Evolutionary conservation across 495 filamentous ascomycete species (phyloP).

Genomic region (Penicillium fimorum): DNA sequence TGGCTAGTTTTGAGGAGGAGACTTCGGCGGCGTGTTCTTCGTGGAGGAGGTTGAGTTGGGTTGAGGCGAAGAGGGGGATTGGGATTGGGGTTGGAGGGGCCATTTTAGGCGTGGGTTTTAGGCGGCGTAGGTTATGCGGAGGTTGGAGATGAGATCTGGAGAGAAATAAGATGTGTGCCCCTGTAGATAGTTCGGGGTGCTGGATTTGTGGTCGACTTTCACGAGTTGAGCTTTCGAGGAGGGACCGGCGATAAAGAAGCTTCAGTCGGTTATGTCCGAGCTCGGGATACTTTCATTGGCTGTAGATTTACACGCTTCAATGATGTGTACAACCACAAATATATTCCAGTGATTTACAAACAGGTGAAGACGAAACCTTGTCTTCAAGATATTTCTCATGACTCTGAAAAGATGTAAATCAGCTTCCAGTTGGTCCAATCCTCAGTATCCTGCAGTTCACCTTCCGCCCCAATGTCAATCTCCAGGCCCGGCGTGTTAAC

Average conservation of each 20-base stretch:
- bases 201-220: background rate
- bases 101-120: conserved; percentile 13
- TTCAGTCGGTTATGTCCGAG: conserved; percentile 6
- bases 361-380: no score
- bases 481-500: no score
- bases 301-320: background rate
- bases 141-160: background rate
- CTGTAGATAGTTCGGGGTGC: background rate
- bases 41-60: conserved; percentile 75
- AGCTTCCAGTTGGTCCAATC: no score
- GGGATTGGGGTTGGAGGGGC: conserved; percentile 44
- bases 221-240: background rate
- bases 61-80: conserved; percentile 71
- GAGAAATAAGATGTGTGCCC: background rate
- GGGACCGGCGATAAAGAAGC: conserved; percentile 11
- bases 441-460: no score
- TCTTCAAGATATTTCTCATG: no score
- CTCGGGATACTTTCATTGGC: background rate
- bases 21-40: conserved; percentile 72
- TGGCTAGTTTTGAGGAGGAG: conserved; percentile 51
- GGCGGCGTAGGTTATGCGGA: background rate
- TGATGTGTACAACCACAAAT: no score
- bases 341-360: no score
- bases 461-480: no score
- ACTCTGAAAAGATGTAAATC: no score